Evolutionary conservation across 495 filamentous ascomycete genomes (phyloP).

Genomic region (Trichoderma gamsii): DNA sequence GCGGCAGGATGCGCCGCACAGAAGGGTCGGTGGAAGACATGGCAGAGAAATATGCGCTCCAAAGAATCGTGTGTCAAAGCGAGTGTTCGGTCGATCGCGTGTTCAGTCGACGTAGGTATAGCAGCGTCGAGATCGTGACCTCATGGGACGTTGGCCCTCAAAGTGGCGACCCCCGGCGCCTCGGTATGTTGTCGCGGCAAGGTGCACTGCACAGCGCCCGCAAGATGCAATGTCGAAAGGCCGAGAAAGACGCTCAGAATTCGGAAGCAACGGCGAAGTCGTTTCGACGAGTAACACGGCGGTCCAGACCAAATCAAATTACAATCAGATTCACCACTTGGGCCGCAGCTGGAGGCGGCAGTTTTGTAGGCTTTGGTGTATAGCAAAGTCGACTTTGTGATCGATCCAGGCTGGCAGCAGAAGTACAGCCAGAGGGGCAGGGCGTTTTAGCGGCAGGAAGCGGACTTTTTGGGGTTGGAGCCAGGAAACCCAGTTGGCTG

Average conservation of each 20-base stretch:
- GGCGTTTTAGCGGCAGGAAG: not conserved
- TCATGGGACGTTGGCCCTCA: not conserved
- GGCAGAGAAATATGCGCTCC: not conserved
- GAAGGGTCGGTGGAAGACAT: constrained; percentile 16
- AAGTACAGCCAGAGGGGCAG: constrained; percentile 11
- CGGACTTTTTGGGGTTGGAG: constrained; percentile 1
- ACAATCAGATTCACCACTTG: not conserved
- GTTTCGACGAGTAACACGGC: not conserved
- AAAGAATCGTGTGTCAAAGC: not conserved
- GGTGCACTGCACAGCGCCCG: not conserved
- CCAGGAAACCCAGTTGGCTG: not conserved
- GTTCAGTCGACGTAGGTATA: not conserved
- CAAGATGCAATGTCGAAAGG: not conserved
- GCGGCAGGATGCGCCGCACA: constrained; percentile 42
- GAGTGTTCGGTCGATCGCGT: not conserved
- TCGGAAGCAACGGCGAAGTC: not conserved
- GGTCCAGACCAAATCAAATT: not conserved
- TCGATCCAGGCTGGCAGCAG: not conserved
- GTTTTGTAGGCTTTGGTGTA: not conserved
- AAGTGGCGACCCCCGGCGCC: constrained; percentile 12
- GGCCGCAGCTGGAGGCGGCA: not conserved
- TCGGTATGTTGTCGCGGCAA: constrained; percentile 3
- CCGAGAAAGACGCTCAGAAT: not conserved
- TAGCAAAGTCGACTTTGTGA: constrained; percentile 7
- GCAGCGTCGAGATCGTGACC: not conserved